phyloP scores from a whole-genome alignment of 495 filamentous ascomycete species.

The Hyaloscypha bicolor region DNA sequence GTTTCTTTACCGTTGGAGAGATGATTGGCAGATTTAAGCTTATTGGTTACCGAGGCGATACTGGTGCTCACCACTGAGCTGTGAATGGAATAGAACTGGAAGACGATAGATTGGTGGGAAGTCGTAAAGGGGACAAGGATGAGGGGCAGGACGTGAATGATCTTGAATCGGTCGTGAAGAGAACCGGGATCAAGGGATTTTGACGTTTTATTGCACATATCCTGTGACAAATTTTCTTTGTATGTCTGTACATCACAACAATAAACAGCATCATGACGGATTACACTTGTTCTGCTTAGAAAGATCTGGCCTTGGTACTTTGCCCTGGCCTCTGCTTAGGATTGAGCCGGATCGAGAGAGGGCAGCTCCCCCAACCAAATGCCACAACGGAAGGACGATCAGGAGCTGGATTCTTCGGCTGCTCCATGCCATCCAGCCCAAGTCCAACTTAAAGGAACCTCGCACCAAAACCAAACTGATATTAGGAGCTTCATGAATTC shows the following conservation, averaged over 20 bases:
- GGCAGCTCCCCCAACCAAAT: background rate
- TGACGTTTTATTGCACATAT: constrained; percentile 33
- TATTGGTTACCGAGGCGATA: constrained; percentile 83
- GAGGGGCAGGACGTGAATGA: constrained; percentile 12
- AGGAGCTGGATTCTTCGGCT: no score
- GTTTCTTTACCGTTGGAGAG: constrained; percentile 97
- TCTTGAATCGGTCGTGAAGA: constrained; percentile 15
- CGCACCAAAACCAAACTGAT: no score
- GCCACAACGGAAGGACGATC: no score
- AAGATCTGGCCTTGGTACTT: background rate
- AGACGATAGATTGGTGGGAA: background rate
- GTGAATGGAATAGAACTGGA: background rate
- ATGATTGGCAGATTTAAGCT: constrained; percentile 95
- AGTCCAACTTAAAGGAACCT: no score
- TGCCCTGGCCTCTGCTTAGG: background rate
- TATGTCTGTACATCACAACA: constrained; percentile 35
- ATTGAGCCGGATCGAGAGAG: background rate
- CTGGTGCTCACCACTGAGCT: constrained; percentile 62
- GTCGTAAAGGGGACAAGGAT: background rate
- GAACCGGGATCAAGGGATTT: constrained; percentile 7
- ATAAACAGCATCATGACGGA: constrained; percentile 32
- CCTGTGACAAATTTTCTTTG: constrained; percentile 33
- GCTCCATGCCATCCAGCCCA: no score
- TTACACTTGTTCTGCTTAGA: constrained; percentile 7
- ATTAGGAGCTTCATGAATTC: no score